Conservation (phyloP, 2,329 filamentous ascomycete species). For the Ramularia endophylla region DNA sequence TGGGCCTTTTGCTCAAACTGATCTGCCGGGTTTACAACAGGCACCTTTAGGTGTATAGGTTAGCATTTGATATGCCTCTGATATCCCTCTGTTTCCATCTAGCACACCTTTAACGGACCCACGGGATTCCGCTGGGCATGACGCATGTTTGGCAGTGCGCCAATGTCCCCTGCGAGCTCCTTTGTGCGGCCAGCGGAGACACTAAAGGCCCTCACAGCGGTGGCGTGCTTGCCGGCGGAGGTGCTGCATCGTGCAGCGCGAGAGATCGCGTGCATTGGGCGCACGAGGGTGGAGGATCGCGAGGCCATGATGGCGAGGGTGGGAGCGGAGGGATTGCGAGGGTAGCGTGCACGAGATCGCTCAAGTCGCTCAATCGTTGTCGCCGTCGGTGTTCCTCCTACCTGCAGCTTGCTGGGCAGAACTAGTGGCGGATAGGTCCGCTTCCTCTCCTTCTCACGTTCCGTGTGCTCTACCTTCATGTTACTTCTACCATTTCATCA, state of each 20-base stretch:
- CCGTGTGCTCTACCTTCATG: too few species aligned
- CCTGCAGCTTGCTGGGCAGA: too few species aligned
- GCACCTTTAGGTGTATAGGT: conserved; percentile 40
- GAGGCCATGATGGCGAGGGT: conserved; percentile 10
- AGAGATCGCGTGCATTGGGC: conserved; percentile 7
- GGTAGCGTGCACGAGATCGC: too few species aligned
- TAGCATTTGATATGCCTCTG: too few species aligned
- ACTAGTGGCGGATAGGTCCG: too few species aligned
- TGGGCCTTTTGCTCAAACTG: conserved; percentile 85
- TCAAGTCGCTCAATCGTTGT: too few species aligned
- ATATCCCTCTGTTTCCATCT: too few species aligned
- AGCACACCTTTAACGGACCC: conserved; percentile 51
- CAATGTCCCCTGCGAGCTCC: conserved; percentile 37
- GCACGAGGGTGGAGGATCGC: conserved; percentile 7
- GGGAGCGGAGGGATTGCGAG: too few species aligned
- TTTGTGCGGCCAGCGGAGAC: conserved; percentile 38
- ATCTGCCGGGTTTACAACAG: conserved; percentile 85
- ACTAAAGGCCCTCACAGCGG: conserved; percentile 38
- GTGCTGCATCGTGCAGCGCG: conserved; percentile 5
- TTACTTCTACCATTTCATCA: too few species aligned
- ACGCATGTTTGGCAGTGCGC: conserved; percentile 42
- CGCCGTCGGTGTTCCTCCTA: too few species aligned
- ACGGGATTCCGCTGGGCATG: conserved; percentile 36
- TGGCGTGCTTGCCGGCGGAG: conserved; percentile 5
- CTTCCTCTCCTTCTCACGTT: too few species aligned